phyloP scores from a whole-genome alignment of 148 eudicot genomes.

The Nepenthes mirabilis region DNA sequence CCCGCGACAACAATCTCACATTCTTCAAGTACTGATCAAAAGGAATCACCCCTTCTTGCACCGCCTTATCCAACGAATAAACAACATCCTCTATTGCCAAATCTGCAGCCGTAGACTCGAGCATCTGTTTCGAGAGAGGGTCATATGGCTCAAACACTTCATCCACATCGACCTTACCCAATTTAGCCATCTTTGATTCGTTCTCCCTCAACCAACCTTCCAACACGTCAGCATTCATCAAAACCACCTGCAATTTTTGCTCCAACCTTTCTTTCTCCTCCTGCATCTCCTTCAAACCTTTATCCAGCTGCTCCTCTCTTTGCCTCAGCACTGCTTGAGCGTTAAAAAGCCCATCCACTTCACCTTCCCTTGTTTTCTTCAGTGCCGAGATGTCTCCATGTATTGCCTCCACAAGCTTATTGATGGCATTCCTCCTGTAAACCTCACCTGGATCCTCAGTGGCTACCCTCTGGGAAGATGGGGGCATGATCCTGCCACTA shows the following conservation, averaged over 20 bases:
- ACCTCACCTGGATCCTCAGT: slow-evolving; percentile 77
- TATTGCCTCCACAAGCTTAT: slow-evolving; percentile 59
- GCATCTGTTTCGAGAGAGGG: slow-evolving; percentile 68
- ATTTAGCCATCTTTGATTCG: slow-evolving; percentile 35
- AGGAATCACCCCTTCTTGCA: slow-evolving; percentile 68
- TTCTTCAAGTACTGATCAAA: slow-evolving; percentile 81
- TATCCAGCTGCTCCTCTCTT: slow-evolving; percentile 38
- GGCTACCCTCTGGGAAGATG: slow-evolving; percentile 17
- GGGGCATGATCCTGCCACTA: slow-evolving; percentile 19
- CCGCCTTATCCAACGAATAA: slow-evolving; percentile 78
- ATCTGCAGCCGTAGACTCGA: slow-evolving; percentile 65
- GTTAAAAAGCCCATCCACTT: slow-evolving; percentile 70
- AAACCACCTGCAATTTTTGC: slow-evolving; percentile 74
- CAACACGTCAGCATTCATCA: slow-evolving; percentile 63
- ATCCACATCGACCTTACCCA: slow-evolving; percentile 41
- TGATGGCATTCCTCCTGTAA: slow-evolving; percentile 52
- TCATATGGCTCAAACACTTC: slow-evolving; percentile 64
- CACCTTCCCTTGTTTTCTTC: slow-evolving; percentile 68
- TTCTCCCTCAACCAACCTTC: slow-evolving; percentile 87
- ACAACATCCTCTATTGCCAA: slow-evolving; percentile 83
- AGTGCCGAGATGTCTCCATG: slow-evolving; percentile 49
- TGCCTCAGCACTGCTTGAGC: slow-evolving; percentile 55
- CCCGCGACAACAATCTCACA: slow-evolving; percentile 71
- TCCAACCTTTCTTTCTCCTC: slow-evolving; percentile 81
- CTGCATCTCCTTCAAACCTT: slow-evolving; percentile 63